Conservation (phyloP, 495 filamentous ascomycete species). For the Aspergillus mulundensis region DNA sequence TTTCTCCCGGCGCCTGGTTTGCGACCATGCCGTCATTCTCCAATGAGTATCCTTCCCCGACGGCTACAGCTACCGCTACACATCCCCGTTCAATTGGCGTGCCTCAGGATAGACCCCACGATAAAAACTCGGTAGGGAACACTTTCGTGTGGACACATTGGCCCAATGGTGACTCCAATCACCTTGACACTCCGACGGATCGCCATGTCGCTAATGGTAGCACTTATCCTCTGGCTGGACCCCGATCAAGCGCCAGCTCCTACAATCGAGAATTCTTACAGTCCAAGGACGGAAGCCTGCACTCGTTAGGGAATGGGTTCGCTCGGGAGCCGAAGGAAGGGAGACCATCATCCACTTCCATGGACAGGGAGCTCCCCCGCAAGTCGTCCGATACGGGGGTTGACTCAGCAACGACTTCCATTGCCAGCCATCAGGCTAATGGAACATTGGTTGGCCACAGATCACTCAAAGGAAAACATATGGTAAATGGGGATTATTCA, state of each 20-base stretch:
- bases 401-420: conserved; percentile 28
- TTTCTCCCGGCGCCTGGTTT: conserved; percentile 4
- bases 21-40: conserved; percentile 42
- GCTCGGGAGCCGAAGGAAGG: conserved; percentile 37
- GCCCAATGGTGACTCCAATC: conserved; percentile 39
- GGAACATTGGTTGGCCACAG: conserved; percentile 25
- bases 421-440: conserved; percentile 32
- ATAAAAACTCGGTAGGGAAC: conserved; percentile 46
- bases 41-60: conserved; percentile 35
- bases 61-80: conserved; percentile 31
- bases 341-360: conserved; percentile 34
- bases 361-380: conserved; percentile 26
- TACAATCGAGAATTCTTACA: conserved; percentile 46
- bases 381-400: conserved; percentile 33
- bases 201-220: conserved; percentile 40
- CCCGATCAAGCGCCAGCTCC: conserved; percentile 45
- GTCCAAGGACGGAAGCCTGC: conserved; percentile 51
- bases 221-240: conserved; percentile 45
- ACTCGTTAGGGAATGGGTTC: conserved; percentile 47
- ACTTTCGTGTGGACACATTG: conserved; percentile 48
- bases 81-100: conserved; percentile 39
- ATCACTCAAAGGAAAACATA: conserved; percentile 31
- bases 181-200: conserved; percentile 35
- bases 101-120: conserved; percentile 38
- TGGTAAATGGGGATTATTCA: conserved; percentile 39